Evolutionary conservation across 345 rosid genomes (phyloP).

Genomic region (Eutrema yunnanense): DNA sequence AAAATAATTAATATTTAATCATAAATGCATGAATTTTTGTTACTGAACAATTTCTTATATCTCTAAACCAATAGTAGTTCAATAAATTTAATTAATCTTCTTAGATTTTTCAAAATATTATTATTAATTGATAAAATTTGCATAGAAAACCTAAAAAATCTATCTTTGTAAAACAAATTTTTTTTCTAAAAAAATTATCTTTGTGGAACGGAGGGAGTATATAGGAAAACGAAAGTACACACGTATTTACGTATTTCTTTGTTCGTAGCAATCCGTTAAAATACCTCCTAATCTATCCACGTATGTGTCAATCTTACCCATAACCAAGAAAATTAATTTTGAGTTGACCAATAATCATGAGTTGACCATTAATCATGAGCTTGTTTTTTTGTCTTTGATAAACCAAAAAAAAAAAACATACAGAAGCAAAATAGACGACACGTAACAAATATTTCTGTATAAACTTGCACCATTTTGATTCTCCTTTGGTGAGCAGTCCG

Average conservation of each 20-base stretch:
- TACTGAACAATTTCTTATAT: too few relatives aligned
- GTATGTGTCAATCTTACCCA: neutral
- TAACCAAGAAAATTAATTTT: neutral
- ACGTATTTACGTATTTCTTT: neutral
- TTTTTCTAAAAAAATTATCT: too few relatives aligned
- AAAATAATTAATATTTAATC: too few relatives aligned
- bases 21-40: too few relatives aligned
- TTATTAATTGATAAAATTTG: too few relatives aligned
- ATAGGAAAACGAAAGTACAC: neutral
- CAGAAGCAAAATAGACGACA: neutral
- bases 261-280: neutral
- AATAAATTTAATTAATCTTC: too few relatives aligned
- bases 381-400: neutral
- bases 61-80: too few relatives aligned
- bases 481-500: conserved; percentile 3
- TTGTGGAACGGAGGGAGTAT: too few relatives aligned
- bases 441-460: conserved; percentile 2
- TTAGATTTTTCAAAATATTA: too few relatives aligned
- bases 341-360: neutral
- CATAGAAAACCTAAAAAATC: too few relatives aligned
- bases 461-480: conserved; percentile 8
- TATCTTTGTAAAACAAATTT: too few relatives aligned
- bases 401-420: neutral
- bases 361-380: conserved; percentile 3
- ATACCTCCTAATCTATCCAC: neutral